These are phyloP conservation scores for Xerocomus cyaneibrunnescens DNA, from an alignment of 1,284 basidiomycete species.

Conservation along the genomic window DNA sequence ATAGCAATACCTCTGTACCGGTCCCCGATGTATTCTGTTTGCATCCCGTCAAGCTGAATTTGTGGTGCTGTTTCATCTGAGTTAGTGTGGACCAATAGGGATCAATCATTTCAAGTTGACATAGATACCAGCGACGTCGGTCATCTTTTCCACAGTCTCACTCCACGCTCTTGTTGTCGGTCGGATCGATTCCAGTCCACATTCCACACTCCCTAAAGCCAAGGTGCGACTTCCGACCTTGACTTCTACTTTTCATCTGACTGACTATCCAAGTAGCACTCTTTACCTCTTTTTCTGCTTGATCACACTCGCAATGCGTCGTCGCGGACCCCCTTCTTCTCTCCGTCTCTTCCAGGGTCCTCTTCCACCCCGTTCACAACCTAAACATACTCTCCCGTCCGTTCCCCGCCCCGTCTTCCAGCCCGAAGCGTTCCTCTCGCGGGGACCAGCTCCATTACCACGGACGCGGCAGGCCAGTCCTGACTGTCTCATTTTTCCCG, in stretches of 20 bases:
- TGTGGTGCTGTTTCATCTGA: no score
- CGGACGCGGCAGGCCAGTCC: constrained; percentile 12
- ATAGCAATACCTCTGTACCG: constrained; percentile 15
- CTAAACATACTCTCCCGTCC: constrained; percentile 58
- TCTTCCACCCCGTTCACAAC: constrained; percentile 50
- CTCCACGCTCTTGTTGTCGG: neutral
- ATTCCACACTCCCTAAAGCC: neutral
- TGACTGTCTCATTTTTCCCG: constrained; percentile 7
- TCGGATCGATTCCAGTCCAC: constrained; percentile 17
- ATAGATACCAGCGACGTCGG: constrained; percentile 1
- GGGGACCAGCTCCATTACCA: constrained; percentile 27
- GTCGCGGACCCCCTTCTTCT: constrained; percentile 58
- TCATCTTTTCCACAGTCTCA: no score
- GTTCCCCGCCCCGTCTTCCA: constrained; percentile 52
- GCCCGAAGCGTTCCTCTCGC: constrained; percentile 33
- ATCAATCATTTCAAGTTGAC: neutral
- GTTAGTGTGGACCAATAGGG: neutral
- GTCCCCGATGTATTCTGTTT: constrained; percentile 16
- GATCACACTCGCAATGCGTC: constrained; percentile 47
- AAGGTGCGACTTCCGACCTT: neutral
- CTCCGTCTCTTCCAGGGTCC: constrained; percentile 57
- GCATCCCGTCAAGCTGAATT: neutral
- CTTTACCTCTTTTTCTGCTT: no score
- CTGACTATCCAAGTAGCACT: neutral
- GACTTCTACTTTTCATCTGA: neutral